phyloP scores from a whole-genome alignment of 2,329 filamentous ascomycete genomes.

The Fusarium irregulare region DNA sequence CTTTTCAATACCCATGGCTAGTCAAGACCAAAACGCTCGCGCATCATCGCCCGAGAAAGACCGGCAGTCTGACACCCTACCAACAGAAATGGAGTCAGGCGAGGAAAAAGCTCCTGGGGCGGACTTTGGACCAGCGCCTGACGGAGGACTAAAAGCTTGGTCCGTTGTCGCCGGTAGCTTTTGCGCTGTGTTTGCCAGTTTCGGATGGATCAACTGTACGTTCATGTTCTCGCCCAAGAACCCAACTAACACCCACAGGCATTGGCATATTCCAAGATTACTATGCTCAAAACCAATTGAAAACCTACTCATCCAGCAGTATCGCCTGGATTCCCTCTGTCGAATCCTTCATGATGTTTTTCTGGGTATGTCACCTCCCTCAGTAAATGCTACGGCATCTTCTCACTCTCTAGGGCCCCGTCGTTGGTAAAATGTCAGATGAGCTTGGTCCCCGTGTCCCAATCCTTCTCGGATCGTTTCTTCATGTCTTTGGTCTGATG shows the following conservation, averaged over 20 bases:
- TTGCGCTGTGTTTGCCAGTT: slow-evolving; percentile 13
- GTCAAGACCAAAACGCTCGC: background rate
- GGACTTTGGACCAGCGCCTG: slow-evolving; percentile 2
- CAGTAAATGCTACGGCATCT: background rate
- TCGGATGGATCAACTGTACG: slow-evolving; percentile 20
- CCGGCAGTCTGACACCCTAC: background rate
- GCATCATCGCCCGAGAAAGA: background rate
- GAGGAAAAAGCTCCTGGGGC: background rate
- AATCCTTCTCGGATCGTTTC: slow-evolving; percentile 62
- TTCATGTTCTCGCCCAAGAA: accelerated
- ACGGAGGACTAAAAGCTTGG: slow-evolving; percentile 15
- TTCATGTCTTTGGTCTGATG: slow-evolving; percentile 72
- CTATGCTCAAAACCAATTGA: slow-evolving; percentile 5
- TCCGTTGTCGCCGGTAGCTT: slow-evolving; percentile 3
- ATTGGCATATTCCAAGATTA: slow-evolving; percentile 24
- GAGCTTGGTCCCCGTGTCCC: slow-evolving; percentile 71
- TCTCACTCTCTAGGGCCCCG: slow-evolving; percentile 57
- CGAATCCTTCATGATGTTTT: slow-evolving; percentile 22
- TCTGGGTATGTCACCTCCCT: background rate
- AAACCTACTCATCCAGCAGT: slow-evolving; percentile 2
- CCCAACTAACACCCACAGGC: background rate
- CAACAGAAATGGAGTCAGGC: background rate
- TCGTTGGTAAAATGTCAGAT: slow-evolving; percentile 72
- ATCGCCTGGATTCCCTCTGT: slow-evolving; percentile 17
- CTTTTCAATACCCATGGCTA: background rate